phyloP scores from a whole-genome alignment of 2,329 filamentous ascomycete species.

The Blastomyces parvus region DNA sequence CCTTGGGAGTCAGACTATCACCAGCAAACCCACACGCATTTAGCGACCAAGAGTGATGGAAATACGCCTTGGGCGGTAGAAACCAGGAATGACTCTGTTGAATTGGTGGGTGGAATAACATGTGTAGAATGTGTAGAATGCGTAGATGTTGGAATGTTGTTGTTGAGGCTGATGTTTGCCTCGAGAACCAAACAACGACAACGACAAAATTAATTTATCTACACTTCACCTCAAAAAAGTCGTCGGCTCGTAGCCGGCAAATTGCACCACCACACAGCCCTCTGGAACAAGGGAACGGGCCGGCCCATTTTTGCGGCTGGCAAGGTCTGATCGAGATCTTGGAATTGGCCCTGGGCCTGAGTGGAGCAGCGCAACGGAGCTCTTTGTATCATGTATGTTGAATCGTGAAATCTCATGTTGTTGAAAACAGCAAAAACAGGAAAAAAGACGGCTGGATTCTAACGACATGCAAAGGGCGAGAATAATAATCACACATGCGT shows the following conservation, averaged over 20 bases:
- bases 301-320: conserved; percentile 5
- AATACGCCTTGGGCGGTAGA: not conserved
- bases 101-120: not conserved
- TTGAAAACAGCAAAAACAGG: not conserved
- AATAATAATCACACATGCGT: not conserved
- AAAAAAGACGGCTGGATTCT: not conserved
- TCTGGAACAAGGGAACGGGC: conserved; percentile 3
- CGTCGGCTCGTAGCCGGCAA: not conserved
- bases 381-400: no score
- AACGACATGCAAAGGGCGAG: not conserved
- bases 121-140: no score
- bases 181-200: not conserved
- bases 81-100: not conserved
- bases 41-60: not conserved
- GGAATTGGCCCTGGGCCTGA: not conserved
- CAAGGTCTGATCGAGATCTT: not conserved
- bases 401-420: not conserved
- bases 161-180: not conserved
- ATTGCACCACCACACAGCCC: not conserved
- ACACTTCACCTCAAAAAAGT: not conserved
- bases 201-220: not conserved
- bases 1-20: not conserved
- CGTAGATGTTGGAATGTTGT: no score
- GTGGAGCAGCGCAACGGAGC: not conserved
- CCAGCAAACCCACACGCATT: not conserved